Evolutionary conservation across 2,329 filamentous ascomycete genomes (phyloP), one percentile per base, ranked within the genome.

Genomic region (Neonectria sp.): DNA sequence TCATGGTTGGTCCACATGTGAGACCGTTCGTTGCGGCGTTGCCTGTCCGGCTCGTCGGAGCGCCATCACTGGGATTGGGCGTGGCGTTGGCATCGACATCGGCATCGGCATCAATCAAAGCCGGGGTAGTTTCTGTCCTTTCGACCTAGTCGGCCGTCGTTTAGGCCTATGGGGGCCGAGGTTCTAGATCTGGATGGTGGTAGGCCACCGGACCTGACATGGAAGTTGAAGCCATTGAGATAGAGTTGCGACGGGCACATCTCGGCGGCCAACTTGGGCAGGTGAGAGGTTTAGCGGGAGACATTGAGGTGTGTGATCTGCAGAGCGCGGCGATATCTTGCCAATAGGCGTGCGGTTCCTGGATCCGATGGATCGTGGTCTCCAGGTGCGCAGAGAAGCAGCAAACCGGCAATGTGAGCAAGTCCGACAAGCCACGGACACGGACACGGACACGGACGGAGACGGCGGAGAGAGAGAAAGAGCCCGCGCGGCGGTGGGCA

Each of bases 181-280:
- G 57, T 49, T 60, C 57, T 45, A 45, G 57, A 40, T 49, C 52
- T 27, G 52, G 57, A 15, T 51, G 37, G 48, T 27, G 29, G 51
- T 46, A 21, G 56, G 35, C 46, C n/a, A 24, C n/a, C 25, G 6
- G 48, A 33, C 57, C 13, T 60, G 31, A 25, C 45, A 24, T 60
- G 25, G 21, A 33, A 9, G 61, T n/a, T 33, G 49, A 58, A 31
- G 53, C 55, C 33, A 33, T 43, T 37, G 52, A 46, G 57, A 65
- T 61, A 65, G 57, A 65, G 63, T 65, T 65, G 52, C 43, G 35
- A 60, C 63, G 57, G 63, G 45, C 57, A 61, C 55, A 60, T 61
- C 59, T 65, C 57, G 63, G 63, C 63, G 45, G 52, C 24, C 46
- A 55, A 49, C 33, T 37, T 49, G 56, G 63, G 63, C 57, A 65